Base-by-base conservation (phyloP, 192 early-diverging fungal species). In the Lunasporangiospora selenospora region DNA sequence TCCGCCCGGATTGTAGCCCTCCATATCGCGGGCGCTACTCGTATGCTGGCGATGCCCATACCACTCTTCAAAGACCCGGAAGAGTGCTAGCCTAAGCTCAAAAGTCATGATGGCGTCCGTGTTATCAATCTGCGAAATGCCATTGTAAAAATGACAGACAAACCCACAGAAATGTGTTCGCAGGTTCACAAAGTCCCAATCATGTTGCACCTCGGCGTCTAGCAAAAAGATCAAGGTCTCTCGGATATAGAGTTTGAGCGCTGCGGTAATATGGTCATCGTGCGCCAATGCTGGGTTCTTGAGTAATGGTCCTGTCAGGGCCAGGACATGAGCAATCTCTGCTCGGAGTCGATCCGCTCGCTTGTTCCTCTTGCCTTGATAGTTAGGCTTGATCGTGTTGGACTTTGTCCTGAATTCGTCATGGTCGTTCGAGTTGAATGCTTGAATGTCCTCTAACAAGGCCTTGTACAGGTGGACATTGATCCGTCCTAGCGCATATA, bases 11-110 rank as follows among this genome's bases (percentile, higher is more conserved):
- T 86, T 44, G 66, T 57, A 0, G 60, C 77, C 80, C 49, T 96
- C 90, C 0, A 82, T 54, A 8, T 94, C 89, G 0, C 85, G 76
- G 18, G 84, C 81, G 12, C 59, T 34, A 0, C 76, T 80, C 0
- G 85, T 73, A 41, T 81, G 80, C 24, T 77, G 70, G 3, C 96
- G 95, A 65, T 92, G 84, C 8, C 96, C 90, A 75, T 94, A 93
- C 97, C 97, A 99, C 21, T 89, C 82, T 75, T 96, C 94, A 81
- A 96, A 91, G 43, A 96, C 77, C 51, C 82, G 80, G 77, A 95
- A 99, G 32, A 96, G 53, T 2, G 79, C 81, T 15, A 85, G 70
- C 36, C 97, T 83, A 1, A 87, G 82, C 50, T 95, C 91, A 75
- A 91, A 91, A 0, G 94, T 83, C 57, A 98, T 89, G 59, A 83